Evolutionary conservation across 371 early-diverging fungal species (phyloP).

Genomic region (Mucor velutinosus): DNA sequence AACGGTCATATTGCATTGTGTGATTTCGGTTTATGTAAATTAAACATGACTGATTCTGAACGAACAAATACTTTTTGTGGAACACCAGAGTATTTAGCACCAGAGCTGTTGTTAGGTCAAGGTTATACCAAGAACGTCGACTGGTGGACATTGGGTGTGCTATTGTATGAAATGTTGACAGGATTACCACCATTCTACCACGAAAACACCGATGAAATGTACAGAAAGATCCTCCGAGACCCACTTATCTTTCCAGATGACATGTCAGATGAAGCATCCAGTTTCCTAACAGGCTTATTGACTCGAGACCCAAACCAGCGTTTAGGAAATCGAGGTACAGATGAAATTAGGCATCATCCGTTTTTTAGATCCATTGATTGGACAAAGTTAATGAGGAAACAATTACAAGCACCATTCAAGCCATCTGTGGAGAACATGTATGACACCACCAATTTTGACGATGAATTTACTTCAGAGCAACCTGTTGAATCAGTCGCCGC

Average conservation of each 20-base stretch:
- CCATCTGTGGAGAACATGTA: conserved; percentile 80
- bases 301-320: conserved; percentile 85
- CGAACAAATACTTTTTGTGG: conserved; percentile 98
- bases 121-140: conserved; percentile 96
- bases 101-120: conserved; percentile 90
- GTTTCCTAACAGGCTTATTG: conserved; percentile 76
- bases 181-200: conserved; percentile 96
- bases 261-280: conserved; percentile 73
- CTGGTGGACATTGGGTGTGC: conserved; percentile 98
- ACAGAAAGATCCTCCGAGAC: conserved; percentile 87
- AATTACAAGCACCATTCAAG: conserved; percentile 93
- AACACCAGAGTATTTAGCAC: conserved; percentile 99
- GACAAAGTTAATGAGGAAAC: conserved; percentile 80
- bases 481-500: conserved; percentile 78
- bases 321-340: conserved; percentile 84
- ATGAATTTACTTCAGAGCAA: conserved; percentile 80
- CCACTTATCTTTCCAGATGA: conserved; percentile 86
- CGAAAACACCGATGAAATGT: conserved; percentile 96
- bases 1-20: conserved; percentile 97
- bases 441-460: conserved; percentile 86
- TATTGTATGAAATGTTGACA: conserved; percentile 95
- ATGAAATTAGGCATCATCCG: conserved; percentile 87
- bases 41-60: conserved; percentile 91
- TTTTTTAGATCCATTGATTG: conserved; percentile 96
- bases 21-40: conserved; percentile 98